Evolutionary conservation across 352 stramenopile genomes (phyloP).

Genomic region (Phytophthora ohioensis): DNA sequence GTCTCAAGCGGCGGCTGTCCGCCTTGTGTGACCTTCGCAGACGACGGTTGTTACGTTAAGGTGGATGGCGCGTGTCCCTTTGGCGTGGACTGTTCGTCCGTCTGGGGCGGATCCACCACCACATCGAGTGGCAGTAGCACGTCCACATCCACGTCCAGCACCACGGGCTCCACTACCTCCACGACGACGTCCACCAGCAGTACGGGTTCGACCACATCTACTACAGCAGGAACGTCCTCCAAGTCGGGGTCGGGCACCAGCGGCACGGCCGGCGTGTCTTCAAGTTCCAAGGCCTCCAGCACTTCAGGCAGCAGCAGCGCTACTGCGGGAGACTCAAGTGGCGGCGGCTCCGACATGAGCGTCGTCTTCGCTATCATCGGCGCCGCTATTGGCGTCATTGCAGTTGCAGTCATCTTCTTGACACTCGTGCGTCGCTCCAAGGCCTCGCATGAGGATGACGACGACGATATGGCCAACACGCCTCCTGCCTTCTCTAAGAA

Average conservation of each 20-base stretch:
- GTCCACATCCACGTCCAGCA: conserved; percentile 18
- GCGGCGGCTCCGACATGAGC: conserved; percentile 64
- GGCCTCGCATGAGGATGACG: conserved; percentile 64
- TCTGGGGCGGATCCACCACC: conserved; percentile 31
- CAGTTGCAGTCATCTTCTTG: conserved; percentile 80
- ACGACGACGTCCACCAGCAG: conserved; percentile 8
- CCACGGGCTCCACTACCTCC: conserved; percentile 14
- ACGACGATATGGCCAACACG: conserved; percentile 61
- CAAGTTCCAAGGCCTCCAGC: conserved; percentile 25
- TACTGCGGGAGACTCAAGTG: conserved; percentile 20
- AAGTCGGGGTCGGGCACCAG: conserved; percentile 22
- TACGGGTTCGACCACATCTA: conserved; percentile 2
- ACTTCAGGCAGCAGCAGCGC: conserved; percentile 26
- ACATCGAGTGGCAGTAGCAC: conserved; percentile 17
- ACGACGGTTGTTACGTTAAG: conserved; percentile 51
- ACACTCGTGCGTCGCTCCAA: conserved; percentile 79
- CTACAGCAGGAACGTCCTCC: conserved; percentile 16
- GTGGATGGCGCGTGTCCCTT: conserved; percentile 40
- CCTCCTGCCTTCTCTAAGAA: conserved; percentile 48
- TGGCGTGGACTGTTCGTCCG: conserved; percentile 39
- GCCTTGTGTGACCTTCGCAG: conserved; percentile 45
- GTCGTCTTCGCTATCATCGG: conserved; percentile 83
- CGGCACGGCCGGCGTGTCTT: conserved; percentile 25
- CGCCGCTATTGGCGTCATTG: conserved; percentile 81
- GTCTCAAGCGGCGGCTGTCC: conserved; percentile 41